Evolutionary conservation across 345 rosid genomes (phyloP).

Genomic region (Eucalyptus marginata): DNA sequence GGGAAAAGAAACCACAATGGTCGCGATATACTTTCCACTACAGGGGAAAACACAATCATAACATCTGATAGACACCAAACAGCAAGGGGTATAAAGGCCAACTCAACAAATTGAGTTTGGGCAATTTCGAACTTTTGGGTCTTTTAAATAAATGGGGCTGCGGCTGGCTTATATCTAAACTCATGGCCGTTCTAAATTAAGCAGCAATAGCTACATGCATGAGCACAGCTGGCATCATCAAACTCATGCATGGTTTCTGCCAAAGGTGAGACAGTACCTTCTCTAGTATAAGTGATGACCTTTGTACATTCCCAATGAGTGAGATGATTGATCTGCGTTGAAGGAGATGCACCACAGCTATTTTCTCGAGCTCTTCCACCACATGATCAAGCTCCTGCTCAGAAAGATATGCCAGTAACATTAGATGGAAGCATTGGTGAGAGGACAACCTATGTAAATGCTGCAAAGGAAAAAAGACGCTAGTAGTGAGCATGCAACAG

Average conservation of each 20-base stretch:
- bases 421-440: background rate
- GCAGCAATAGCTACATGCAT: background rate
- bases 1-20: background rate
- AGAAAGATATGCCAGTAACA: background rate
- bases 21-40: background rate
- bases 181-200: background rate
- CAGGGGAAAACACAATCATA: background rate
- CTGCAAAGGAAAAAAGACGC: background rate
- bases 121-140: background rate
- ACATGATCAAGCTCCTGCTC: slow-evolving; percentile 96
- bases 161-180: background rate
- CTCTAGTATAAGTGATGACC: slow-evolving; percentile 85
- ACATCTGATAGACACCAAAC: background rate
- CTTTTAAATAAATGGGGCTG: background rate
- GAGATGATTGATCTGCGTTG: slow-evolving; percentile 92
- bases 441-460: background rate
- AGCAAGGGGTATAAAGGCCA: background rate
- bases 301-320: slow-evolving; percentile 88
- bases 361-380: slow-evolving; percentile 94
- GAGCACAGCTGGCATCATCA: background rate
- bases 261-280: slow-evolving; percentile 36
- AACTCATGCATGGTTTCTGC: background rate
- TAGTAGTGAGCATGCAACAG: background rate
- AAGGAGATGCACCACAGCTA: slow-evolving; percentile 78
- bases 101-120: background rate